Evolutionary conservation across 2,329 filamentous ascomycete genomes (phyloP).

Genomic region (Neofusicoccum sp.): DNA sequence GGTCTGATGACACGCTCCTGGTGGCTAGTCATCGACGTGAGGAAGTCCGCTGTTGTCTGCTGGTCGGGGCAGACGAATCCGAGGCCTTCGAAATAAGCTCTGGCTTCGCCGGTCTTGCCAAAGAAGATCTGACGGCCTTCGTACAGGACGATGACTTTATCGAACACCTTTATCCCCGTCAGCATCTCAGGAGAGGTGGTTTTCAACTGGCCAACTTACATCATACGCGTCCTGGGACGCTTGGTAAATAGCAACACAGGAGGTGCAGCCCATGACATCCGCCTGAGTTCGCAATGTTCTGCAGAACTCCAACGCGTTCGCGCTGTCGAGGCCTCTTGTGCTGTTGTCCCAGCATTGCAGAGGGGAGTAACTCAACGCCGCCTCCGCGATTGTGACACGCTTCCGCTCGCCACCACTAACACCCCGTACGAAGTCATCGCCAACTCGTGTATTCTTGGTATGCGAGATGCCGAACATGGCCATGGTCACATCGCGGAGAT

Average conservation of each 20-base stretch:
- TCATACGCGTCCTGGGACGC: conserved; percentile 69
- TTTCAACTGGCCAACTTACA: conserved; percentile 66
- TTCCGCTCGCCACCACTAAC: conserved; percentile 71
- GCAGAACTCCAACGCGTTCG: conserved; percentile 70
- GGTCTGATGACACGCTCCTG: conserved; percentile 45
- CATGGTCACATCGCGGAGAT: conserved; percentile 66
- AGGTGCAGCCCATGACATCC: conserved; percentile 64
- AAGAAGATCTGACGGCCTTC: too few species aligned
- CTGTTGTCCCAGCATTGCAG: conserved; percentile 72
- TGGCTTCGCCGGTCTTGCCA: too few species aligned
- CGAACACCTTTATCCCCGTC: conserved; percentile 62
- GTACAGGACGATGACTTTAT: too few species aligned
- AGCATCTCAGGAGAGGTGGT: conserved; percentile 75
- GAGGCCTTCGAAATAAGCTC: too few species aligned
- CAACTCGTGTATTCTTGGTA: conserved; percentile 66
- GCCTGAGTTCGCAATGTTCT: conserved; percentile 67
- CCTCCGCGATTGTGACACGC: conserved; percentile 74
- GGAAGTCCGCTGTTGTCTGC: too few species aligned
- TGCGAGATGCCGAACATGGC: conserved; percentile 68
- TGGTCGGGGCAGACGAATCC: too few species aligned
- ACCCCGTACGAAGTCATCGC: conserved; percentile 70
- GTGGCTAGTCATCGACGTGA: conserved; percentile 23
- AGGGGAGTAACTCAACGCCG: conserved; percentile 58
- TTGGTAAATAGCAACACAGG: conserved; percentile 73
- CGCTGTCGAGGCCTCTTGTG: conserved; percentile 66